Conservation (phyloP, 2,329 filamentous ascomycete genomes). For the Pseudogymnoascus sp. region DNA sequence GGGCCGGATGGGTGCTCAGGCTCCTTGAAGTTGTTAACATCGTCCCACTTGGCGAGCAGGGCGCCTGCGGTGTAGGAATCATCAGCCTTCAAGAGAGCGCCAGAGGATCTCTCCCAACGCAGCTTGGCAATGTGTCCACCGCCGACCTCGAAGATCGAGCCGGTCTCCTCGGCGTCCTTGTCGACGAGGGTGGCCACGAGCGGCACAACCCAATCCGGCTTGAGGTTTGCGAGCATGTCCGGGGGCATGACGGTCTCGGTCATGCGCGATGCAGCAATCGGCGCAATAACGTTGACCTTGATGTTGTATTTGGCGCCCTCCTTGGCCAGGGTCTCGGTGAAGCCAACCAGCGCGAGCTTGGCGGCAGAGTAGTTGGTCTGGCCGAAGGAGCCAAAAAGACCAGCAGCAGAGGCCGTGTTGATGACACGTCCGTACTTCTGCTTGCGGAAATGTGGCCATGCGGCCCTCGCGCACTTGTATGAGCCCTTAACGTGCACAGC, state of each 20-base stretch:
- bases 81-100: slow-evolving; percentile 83
- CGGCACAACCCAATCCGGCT: slow-evolving; percentile 92
- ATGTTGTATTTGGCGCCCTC: slow-evolving; percentile 99
- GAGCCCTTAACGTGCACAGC: slow-evolving; percentile 86
- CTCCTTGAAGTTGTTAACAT: slow-evolving; percentile 76
- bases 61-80: slow-evolving; percentile 79
- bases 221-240: slow-evolving; percentile 66
- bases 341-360: slow-evolving; percentile 90
- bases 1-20: slow-evolving; percentile 76
- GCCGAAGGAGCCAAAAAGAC: slow-evolving; percentile 90
- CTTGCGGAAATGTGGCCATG: slow-evolving; percentile 96
- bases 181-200: slow-evolving; percentile 83
- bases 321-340: slow-evolving; percentile 96
- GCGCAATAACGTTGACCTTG: slow-evolving; percentile 85
- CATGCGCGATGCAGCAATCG: slow-evolving; percentile 91
- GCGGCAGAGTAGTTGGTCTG: slow-evolving; percentile 96
- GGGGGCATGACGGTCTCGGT: slow-evolving; percentile 91
- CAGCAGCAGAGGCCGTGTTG: slow-evolving; percentile 93
- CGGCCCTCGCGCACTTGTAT: slow-evolving; percentile 90
- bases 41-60: slow-evolving; percentile 79
- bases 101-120: slow-evolving; percentile 87
- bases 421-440: slow-evolving; percentile 97
- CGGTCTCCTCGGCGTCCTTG: slow-evolving; percentile 73
- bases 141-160: slow-evolving; percentile 86
- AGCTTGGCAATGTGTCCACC: slow-evolving; percentile 89